A percentile compares a stretch with the other conserved stretches of the same genome.
These are phyloP conservation scores for Fusarium tjaetaba DNA, from an alignment of 2,329 filamentous ascomycete genomes.

Conservation along the genomic window DNA sequence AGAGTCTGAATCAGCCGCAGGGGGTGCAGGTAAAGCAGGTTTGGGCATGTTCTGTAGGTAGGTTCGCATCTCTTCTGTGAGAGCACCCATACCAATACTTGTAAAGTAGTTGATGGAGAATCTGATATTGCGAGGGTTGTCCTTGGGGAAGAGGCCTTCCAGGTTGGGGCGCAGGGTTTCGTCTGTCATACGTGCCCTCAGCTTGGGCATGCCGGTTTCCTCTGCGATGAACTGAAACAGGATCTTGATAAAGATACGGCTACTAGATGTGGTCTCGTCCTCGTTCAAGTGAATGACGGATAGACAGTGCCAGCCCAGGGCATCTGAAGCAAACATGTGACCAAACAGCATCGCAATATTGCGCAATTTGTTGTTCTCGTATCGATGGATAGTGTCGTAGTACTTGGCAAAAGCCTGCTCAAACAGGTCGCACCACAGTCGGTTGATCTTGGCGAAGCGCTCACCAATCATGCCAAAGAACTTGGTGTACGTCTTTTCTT, in stretches of 20 bases:
- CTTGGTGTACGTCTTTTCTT: slow-evolving; percentile 96
- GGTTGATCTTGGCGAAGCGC: slow-evolving; percentile 94
- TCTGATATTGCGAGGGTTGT: slow-evolving; percentile 88
- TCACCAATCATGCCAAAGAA: slow-evolving; percentile 96
- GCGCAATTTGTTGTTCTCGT: slow-evolving; percentile 92
- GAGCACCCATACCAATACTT: slow-evolving; percentile 91
- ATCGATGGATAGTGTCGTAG: slow-evolving; percentile 97
- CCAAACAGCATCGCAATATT: slow-evolving; percentile 97
- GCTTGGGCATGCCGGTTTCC: slow-evolving; percentile 82
- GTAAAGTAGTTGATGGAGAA: slow-evolving; percentile 99
- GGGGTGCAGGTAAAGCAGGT: slow-evolving; percentile 76
- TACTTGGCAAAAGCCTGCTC: slow-evolving; percentile 91
- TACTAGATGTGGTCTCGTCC: slow-evolving; percentile 95
- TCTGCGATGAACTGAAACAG: slow-evolving; percentile 92
- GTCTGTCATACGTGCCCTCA: slow-evolving; percentile 81
- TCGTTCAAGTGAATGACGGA: slow-evolving; percentile 90
- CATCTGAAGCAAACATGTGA: slow-evolving; percentile 87
- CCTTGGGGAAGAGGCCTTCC: slow-evolving; percentile 87
- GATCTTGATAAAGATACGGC: slow-evolving; percentile 98
- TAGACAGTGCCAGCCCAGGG: slow-evolving; percentile 91
- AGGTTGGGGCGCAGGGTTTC: slow-evolving; percentile 81
- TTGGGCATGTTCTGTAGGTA: slow-evolving; percentile 90
- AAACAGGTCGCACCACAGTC: slow-evolving; percentile 93
- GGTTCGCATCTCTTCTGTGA: slow-evolving; percentile 96
- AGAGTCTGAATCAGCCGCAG: slow-evolving; percentile 67